These are phyloP conservation scores for Serendipita sp. DNA, from an alignment of 768 basidiomycete species.

Conservation along the genomic window DNA sequence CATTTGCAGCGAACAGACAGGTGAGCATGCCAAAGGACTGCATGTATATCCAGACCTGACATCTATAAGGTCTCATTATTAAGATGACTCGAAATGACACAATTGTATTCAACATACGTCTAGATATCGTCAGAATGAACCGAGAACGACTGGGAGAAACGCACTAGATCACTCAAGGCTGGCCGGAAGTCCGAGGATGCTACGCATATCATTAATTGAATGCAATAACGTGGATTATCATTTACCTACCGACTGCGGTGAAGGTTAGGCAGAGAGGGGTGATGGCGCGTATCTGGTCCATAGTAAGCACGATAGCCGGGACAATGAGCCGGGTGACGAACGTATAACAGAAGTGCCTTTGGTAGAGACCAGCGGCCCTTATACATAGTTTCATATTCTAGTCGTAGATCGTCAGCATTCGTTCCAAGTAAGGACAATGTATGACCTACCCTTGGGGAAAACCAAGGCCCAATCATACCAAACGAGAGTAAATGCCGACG, in stretches of 20 bases:
- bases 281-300: not conserved
- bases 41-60: not conserved
- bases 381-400: not conserved
- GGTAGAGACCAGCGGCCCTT: not conserved
- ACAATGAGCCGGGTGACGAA: not conserved
- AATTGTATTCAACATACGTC: not conserved
- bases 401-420: not conserved
- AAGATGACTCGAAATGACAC: not conserved
- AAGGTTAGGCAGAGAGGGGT: not conserved
- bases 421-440: not conserved
- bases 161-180: not conserved
- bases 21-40: not conserved
- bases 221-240: not conserved
- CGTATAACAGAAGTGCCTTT: not conserved
- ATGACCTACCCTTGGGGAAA: not conserved
- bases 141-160: not conserved
- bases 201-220: not conserved
- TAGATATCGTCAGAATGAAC: not conserved
- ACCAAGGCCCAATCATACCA: not conserved
- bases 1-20: not conserved
- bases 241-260: not conserved
- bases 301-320: not conserved
- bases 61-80: not conserved
- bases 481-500: not conserved
- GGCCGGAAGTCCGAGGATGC: not conserved